These are phyloP conservation scores for Ormosia emarginata DNA, from an alignment of 306 rosid genomes.

Conservation along the genomic window DNA sequence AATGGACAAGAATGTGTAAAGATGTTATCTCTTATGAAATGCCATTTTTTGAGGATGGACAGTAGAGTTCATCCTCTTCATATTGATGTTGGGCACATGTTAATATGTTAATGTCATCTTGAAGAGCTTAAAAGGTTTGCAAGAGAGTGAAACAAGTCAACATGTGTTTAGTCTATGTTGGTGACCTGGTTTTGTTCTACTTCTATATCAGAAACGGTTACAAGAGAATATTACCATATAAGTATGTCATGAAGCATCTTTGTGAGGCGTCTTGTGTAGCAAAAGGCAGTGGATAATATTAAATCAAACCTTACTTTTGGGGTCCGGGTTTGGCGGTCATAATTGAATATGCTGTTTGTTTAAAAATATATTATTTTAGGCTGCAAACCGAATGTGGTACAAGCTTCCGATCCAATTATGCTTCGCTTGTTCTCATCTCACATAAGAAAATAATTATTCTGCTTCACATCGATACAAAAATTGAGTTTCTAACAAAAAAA, in stretches of 20 bases:
- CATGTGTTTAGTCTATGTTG: background rate
- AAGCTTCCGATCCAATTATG: background rate
- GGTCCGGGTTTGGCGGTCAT: too few relatives aligned
- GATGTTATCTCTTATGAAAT: background rate
- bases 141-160: background rate
- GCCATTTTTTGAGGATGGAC: slow-evolving; percentile 11
- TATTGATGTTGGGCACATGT: background rate
- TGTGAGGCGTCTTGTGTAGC: too few relatives aligned
- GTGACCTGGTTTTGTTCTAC: too few relatives aligned
- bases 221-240: too few relatives aligned
- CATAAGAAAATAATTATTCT: too few relatives aligned
- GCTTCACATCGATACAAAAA: too few relatives aligned
- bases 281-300: too few relatives aligned
- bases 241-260: too few relatives aligned
- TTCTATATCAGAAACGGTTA: too few relatives aligned
- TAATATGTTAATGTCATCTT: background rate
- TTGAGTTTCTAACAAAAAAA: too few relatives aligned
- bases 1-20: slow-evolving; percentile 22
- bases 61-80: background rate
- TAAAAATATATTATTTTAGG: background rate
- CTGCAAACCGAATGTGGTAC: background rate
- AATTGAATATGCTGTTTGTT: too few relatives aligned
- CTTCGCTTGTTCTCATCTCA: background rate
- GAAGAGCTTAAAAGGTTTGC: background rate
- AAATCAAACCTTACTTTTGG: too few relatives aligned